Base-by-base conservation (phyloP, 768 basidiomycete species). In the Boletellus sp. region DNA sequence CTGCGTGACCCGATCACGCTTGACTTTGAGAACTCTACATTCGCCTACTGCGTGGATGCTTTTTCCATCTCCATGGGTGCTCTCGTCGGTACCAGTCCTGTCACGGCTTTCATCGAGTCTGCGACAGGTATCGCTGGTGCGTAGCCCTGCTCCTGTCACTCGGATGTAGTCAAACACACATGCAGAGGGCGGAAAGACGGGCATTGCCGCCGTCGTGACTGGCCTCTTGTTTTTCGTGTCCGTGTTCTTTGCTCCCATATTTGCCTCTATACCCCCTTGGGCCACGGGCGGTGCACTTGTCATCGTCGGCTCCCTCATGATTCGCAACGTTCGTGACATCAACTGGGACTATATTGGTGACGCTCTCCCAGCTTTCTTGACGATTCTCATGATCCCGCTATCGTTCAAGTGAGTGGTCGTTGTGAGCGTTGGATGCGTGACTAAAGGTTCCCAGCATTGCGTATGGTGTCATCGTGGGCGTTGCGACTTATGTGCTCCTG, bases 281-380 rank as follows among this genome's bases (percentile, higher is more conserved):
- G 90, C 90, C 4, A 94, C 90, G 1, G 90, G 90, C 13, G 85
- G 90, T 48, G 89, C 90, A 1, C 73, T 94, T 32, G 80, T 89
- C 37, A 85, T 94, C 47, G 90, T 90, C 11, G 90, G 90, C n/a
- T 86, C 85, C 15, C 74, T 91, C 59, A 93, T 93, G 90, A 87
- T 90, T 67, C 79, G 86, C 62, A 91, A 90, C 58, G 87, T 89
- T 19, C 77, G 81, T 28, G 90, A 90, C 40, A 85, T 94, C 67
- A 94, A 94, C 68, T 94, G 90, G 90, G 77, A 85, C 60, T 94
- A 91, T 63, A 76, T 88, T 19, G 90, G 90, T 8, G 90, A 93
- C 61, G 79, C 85, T n/a, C 80, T 93, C 0, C 90, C 90, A 12
- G 89, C 90, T 0, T 92, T 94, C 75, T 68, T 94, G 42, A 87